Evolutionary conservation across 1,139 yeast genomes (phyloP).

Genomic region (Lizanozyma gosingica): DNA sequence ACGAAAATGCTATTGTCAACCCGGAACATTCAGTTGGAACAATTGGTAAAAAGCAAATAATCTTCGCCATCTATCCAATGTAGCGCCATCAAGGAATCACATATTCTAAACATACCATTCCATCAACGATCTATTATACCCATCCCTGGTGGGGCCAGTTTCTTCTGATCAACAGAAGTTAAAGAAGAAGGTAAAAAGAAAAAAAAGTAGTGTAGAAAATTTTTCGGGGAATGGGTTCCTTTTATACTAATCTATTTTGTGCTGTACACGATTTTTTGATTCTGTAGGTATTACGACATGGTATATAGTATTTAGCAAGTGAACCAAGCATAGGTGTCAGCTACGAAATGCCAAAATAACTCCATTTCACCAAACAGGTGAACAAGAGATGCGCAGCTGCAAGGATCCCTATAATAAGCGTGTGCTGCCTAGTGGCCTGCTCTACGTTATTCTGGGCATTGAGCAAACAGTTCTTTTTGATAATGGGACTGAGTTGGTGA

Average conservation of each 20-base stretch:
- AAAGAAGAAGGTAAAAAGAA: constrained; percentile 5
- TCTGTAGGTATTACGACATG: too few relatives aligned
- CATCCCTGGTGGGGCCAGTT: not conserved
- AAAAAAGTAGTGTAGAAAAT: constrained; percentile 4
- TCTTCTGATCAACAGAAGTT: not conserved
- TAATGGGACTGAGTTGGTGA: constrained; percentile 33
- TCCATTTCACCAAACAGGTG: constrained; percentile 27
- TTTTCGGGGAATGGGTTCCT: constrained; percentile 3
- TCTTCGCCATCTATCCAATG: constrained; percentile 39
- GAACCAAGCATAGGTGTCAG: too few relatives aligned
- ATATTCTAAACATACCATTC: constrained; percentile 4
- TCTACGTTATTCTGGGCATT: constrained; percentile 19
- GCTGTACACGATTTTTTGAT: too few relatives aligned
- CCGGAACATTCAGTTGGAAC: constrained; percentile 71
- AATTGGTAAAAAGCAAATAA: constrained; percentile 69
- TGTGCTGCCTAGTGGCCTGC: constrained; percentile 13
- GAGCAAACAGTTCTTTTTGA: constrained; percentile 25
- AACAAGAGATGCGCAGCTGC: constrained; percentile 24
- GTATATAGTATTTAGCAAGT: too few relatives aligned
- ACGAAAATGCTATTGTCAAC: constrained; percentile 72
- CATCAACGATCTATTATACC: constrained; percentile 2
- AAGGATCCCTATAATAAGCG: constrained; percentile 15
- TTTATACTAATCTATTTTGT: not conserved
- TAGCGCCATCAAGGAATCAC: too few relatives aligned
- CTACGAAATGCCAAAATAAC: constrained; percentile 26